Percentiles rank a stretch among this genome's conserved stretches.
These are phyloP conservation scores for Aspergillus sp. DNA, from an alignment of 2,329 filamentous ascomycete genomes.

Conservation along the genomic window DNA sequence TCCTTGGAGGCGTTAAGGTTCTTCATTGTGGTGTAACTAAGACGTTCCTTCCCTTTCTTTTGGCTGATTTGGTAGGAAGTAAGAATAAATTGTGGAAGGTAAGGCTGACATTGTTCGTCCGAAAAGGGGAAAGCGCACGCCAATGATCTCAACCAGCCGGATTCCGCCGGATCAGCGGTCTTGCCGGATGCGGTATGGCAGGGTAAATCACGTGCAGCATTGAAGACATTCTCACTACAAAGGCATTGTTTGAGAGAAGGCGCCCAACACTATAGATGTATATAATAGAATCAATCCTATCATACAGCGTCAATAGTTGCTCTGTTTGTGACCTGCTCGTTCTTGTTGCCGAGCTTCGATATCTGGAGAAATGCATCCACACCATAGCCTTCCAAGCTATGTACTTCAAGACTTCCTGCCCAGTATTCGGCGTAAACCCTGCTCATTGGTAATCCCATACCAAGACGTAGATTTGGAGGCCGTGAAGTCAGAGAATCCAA, in stretches of 20 bases:
- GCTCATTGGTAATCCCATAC: slow-evolving; percentile 89
- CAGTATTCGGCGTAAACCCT: slow-evolving; percentile 96
- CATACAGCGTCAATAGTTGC: slow-evolving; percentile 72
- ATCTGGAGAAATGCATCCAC: slow-evolving; percentile 95
- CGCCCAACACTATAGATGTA: slow-evolving; percentile 1
- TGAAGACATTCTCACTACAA: too few relatives aligned
- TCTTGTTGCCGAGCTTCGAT: slow-evolving; percentile 93
- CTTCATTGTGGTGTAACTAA: slow-evolving; percentile 12
- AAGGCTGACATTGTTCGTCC: neutral
- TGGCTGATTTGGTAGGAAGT: too few relatives aligned
- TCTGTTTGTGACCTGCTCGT: slow-evolving; percentile 78
- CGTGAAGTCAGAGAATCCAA: slow-evolving; percentile 73
- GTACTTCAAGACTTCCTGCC: slow-evolving; percentile 85
- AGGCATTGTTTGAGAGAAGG: neutral
- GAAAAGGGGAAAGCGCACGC: neutral
- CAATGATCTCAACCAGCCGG: neutral
- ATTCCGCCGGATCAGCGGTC: neutral
- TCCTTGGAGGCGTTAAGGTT: slow-evolving; percentile 17
- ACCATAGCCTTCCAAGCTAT: slow-evolving; percentile 91
- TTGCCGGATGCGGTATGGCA: neutral
- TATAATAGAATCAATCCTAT: slow-evolving; percentile 6
- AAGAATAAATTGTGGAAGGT: neutral
- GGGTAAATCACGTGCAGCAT: too few relatives aligned
- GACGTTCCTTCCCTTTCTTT: neutral
- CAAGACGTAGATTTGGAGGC: slow-evolving; percentile 77